Conservation (phyloP, 2,329 filamentous ascomycete species). For the Trichoderma aggressivum region DNA sequence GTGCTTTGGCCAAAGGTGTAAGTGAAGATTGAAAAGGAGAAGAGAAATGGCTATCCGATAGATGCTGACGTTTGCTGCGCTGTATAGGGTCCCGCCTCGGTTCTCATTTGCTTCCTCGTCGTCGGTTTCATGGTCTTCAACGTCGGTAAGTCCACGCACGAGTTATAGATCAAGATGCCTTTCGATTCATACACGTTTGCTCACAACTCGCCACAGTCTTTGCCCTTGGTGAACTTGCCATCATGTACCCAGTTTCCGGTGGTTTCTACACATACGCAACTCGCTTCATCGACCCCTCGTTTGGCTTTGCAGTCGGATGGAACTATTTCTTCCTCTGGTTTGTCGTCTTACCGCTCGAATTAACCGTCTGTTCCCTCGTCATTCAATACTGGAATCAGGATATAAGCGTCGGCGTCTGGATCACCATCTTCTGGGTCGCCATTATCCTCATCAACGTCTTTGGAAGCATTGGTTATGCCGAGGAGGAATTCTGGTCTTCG, state of each 20-base stretch:
- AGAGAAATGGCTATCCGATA: neutral
- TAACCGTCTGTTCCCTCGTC: constrained; percentile 50
- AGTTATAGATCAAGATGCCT: neutral
- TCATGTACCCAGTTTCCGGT: constrained; percentile 61
- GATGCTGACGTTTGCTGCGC: neutral
- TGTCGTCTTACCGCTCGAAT: constrained; percentile 48
- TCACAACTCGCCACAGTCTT: constrained; percentile 38
- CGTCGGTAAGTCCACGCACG: constrained; percentile 36
- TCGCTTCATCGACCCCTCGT: constrained; percentile 61
- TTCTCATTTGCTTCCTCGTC: constrained; percentile 51
- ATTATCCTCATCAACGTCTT: constrained; percentile 54
- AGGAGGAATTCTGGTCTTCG: constrained; percentile 56
- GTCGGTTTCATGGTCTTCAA: constrained; percentile 61
- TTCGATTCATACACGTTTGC: neutral
- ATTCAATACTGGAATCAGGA: constrained; percentile 50
- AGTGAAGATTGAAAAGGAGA: constrained; percentile 20
- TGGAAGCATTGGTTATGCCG: constrained; percentile 51
- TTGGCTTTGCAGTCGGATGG: constrained; percentile 53
- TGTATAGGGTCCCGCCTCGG: constrained; percentile 37
- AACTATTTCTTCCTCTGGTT: constrained; percentile 48
- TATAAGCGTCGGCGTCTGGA: constrained; percentile 49
- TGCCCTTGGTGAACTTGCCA: constrained; percentile 58
- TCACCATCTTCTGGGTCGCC: constrained; percentile 49
- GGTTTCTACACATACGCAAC: constrained; percentile 61
- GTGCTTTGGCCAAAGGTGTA: constrained; percentile 51